Base-by-base conservation (phyloP, 257 asterid species). In the Asclepias syriaca region DNA sequence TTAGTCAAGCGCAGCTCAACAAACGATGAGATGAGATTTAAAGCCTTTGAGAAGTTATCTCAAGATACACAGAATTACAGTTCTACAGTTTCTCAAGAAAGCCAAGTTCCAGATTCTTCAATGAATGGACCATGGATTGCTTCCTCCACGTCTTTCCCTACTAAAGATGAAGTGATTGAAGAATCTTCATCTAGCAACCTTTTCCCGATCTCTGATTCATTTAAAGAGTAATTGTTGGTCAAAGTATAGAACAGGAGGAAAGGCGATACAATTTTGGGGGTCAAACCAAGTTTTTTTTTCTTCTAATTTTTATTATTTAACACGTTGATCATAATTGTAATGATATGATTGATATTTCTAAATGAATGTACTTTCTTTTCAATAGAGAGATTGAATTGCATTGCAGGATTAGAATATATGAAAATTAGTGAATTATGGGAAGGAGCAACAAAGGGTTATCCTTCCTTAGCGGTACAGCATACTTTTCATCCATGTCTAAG, bases 91-190 rank as follows among this genome's bases (percentile, higher is more conserved):
- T 82, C 96, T 40, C 71, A 73, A 2, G 89, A 79, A n/a, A 74
- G 87, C 50, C 85, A 83, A 59, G 87, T 71, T 6, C 89, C 79
- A 43, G 81, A 85, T 53, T 79, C 74, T 15, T 89, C 97, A 1
- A 58, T 73, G 83, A 89, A 84, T 72, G 96, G 90, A 49, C 97
- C 98, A 2, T 89, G 95, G 95, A 69, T 67, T 2, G 96, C 85
- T 74, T 86, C 96, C 15, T 85, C 98, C 1, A 64, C 65, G 27
- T 83, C 96, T 39, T 51, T 80, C 5, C 75, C 84, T 5, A 78
- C 81, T 66, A 80, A 71, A 64, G 88, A 86, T 65, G 85, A 80
- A 18, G 72, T 46, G 13, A 29, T 13, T 8, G 81, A 75, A 37
- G 68, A 54, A 70, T 81, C 88, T 72, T 81, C 89, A 15, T 15